Conservation (phyloP, 257 asterid species). For the Gentiana macrophylla region DNA sequence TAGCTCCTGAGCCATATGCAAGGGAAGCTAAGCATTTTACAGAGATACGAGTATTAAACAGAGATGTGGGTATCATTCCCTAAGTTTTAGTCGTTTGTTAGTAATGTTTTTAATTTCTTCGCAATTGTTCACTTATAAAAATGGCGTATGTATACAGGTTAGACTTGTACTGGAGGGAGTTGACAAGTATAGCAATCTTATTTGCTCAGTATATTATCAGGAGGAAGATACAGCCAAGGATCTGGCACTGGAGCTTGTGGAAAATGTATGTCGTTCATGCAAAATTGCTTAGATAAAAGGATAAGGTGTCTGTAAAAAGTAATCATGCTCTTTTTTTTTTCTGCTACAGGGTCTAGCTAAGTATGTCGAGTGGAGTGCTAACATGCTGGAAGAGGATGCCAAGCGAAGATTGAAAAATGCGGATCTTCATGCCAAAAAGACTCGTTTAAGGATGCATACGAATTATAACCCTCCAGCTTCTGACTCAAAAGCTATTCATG, state of each 20-base stretch:
- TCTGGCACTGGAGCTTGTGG: conserved; percentile 83
- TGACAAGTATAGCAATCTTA: conserved; percentile 83
- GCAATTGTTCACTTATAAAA: not conserved
- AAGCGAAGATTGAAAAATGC: conserved; percentile 66
- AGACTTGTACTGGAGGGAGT: conserved; percentile 91
- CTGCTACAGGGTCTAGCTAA: conserved; percentile 60
- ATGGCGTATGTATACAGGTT: conserved; percentile 42
- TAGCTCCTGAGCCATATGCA: conserved; percentile 77
- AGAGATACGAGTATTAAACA: conserved; percentile 77
- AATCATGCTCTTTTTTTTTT: not conserved
- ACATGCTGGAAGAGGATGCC: conserved; percentile 64
- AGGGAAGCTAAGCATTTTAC: conserved; percentile 97
- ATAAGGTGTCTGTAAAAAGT: too few species aligned
- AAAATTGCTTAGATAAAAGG: too few species aligned
- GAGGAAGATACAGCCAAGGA: conserved; percentile 90
- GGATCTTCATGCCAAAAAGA: conserved; percentile 86
- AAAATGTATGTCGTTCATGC: conserved; percentile 39
- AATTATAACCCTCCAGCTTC: conserved; percentile 78
- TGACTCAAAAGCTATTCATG: conserved; percentile 90
- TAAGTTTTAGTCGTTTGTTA: not conserved
- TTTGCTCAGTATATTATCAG: conserved; percentile 75
- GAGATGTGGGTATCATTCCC: conserved; percentile 57
- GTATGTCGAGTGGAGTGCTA: conserved; percentile 92
- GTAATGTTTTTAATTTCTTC: not conserved
- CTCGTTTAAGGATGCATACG: conserved; percentile 73